A percentile compares a stretch with the other conserved stretches of the same genome.
Conservation (phyloP, 495 filamentous ascomycete genomes). For the Neurospora sp. region DNA sequence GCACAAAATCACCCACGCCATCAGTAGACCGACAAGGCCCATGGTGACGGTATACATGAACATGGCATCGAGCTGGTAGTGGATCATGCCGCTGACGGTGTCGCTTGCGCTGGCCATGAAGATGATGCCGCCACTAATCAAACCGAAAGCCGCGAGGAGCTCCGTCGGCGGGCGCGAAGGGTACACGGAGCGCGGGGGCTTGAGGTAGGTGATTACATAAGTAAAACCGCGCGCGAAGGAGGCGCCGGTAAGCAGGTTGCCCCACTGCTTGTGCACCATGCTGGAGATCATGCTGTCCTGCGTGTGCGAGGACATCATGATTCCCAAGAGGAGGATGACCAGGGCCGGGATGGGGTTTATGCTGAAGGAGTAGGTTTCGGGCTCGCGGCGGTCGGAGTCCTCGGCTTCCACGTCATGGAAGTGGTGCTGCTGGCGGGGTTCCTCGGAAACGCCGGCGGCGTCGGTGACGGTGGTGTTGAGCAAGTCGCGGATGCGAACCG, state of each 20-base stretch:
- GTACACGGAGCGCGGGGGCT: slow-evolving; percentile 74
- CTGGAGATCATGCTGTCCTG: slow-evolving; percentile 75
- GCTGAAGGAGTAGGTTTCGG: slow-evolving; percentile 61
- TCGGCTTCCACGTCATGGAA: slow-evolving; percentile 35
- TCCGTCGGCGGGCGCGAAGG: slow-evolving; percentile 88
- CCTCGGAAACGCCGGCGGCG: slow-evolving; percentile 7
- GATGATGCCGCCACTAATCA: slow-evolving; percentile 76
- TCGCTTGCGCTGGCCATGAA: slow-evolving; percentile 87
- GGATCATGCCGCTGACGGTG: slow-evolving; percentile 67
- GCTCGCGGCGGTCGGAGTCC: slow-evolving; percentile 36
- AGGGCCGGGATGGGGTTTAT: slow-evolving; percentile 86
- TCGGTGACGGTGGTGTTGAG: slow-evolving; percentile 54
- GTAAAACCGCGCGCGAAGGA: slow-evolving; percentile 68
- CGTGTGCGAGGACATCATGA: slow-evolving; percentile 93
- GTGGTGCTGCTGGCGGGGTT: slow-evolving; percentile 17
- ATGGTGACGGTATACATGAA: slow-evolving; percentile 87
- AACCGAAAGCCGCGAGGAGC: slow-evolving; percentile 72
- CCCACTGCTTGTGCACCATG: slow-evolving; percentile 95
- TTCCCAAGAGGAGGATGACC: slow-evolving; percentile 72
- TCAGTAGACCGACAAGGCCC: slow-evolving; percentile 71
- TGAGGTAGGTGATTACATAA: slow-evolving; percentile 69
- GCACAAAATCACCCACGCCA: slow-evolving; percentile 71
- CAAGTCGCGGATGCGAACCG: slow-evolving; percentile 53
- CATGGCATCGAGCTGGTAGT: slow-evolving; percentile 68
- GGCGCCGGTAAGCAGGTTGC: slow-evolving; percentile 71